Evolutionary conservation across 768 basidiomycete genomes (phyloP), one percentile per base, ranked within the genome.

Genomic region (Daedaleopsis sinensis): DNA sequence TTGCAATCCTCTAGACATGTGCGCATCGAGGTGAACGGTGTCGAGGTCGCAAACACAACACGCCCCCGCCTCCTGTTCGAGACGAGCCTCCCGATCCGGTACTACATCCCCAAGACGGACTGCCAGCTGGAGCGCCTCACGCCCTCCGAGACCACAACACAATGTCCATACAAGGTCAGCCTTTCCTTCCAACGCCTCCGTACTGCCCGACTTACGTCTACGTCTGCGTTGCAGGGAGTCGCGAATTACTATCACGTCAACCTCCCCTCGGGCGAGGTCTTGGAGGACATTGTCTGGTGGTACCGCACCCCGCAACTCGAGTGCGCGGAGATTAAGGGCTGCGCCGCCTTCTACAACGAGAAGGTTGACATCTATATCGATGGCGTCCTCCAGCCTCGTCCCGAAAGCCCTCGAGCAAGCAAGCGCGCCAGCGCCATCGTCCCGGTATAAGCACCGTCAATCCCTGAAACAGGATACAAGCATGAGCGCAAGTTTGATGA

Each of bases 291-390:
- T 5, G 81, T 85, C 16, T 89, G 88, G 88, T 88, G 80, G 78
- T 89, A 89, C 71, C 81, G 78, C 27, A 77, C 78, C 42, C 80
- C 87, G 0, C 79, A 73, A 15, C 73, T 74, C 0, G 87, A 88
- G 62, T 82, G 82, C 43, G 73, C 78, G 3, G 76, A 72, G 21
- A 80, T 88, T 49, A 75, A 71, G 52, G 85, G 85, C 18, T 79
- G 79, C 59, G 72, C 84, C 8, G 82, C 85, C 0, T 88, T 87
- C 69, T 86, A 85, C 62, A 86, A 89, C 55, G 87, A 90, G 65
- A 87, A 84, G 62, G 82, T 89, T 27, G 85, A 88, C 55, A 80
- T 89, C 13, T 89, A 79, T 75, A 68, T 89, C 16, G 86, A 89
- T 65, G 86, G 80, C 18, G 77, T 77, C 57, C 84, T 84, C 68